Base-by-base conservation (phyloP, 2,329 filamentous ascomycete genomes). In the Magnaporthiopsis poae region DNA sequence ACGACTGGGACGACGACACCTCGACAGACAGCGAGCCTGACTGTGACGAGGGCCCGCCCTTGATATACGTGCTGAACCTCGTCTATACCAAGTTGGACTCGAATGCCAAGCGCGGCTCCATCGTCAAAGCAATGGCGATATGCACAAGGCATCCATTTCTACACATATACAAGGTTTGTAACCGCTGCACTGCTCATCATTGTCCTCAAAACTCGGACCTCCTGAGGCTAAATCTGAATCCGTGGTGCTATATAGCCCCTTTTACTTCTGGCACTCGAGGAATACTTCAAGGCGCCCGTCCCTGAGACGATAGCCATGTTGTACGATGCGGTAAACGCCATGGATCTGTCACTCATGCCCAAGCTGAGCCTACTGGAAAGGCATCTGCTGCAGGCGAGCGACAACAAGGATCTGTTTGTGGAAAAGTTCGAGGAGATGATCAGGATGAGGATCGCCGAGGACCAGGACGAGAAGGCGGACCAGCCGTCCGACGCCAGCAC, bases 51-150 rank as follows among this genome's bases (percentile, higher is more conserved):
- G 94, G 92, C 0, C 92, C 95, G 18, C 95, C 95, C 3, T 80
- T 99, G 71, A 95, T 99, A 73, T 98, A 99, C 77, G 95, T 99
- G 65, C 81, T 99, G 71, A 99, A 99, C 76, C 80, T 99, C 74
- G 95, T 99, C 72, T 98, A 99, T 76, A 99, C 94, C 9, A 98
- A 98, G 77, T 92, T 96, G 76, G 95, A 99, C 80, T 94, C 91
- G 74, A 90, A 89, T 27, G 91, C 91, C 63, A 96, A 95, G 78
- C 88, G 95, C 84, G 95, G 95, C 67, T 95, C 95, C 27, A 85
- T 97, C 64, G 94, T 98, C 67, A 98, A 98, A 76, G 92, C 95
- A 60, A 99, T 99, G 95, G 95, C 95, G 36, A 97, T 99, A 71
- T 99, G 95, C 81, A 99, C 95, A 9, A 84, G 95, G 61, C 95